A percentile compares a stretch with the other conserved stretches of the same genome.
phyloP scores from a whole-genome alignment of 495 filamentous ascomycete species.

The Talaromyces trachyspermus region DNA sequence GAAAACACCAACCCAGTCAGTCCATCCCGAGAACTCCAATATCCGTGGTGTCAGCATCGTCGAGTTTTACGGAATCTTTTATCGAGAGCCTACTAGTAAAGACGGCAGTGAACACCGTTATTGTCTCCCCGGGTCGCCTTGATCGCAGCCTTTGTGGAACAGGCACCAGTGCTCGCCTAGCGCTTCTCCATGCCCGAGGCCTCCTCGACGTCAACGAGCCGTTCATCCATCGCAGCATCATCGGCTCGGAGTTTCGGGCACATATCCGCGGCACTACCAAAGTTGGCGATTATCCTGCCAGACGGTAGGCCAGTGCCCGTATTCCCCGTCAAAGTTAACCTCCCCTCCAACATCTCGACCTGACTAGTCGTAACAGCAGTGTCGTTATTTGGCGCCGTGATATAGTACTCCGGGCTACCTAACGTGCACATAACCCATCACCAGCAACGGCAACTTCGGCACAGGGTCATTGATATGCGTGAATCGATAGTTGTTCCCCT shows the following conservation, averaged over 20 bases:
- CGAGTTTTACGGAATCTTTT: conserved; percentile 21
- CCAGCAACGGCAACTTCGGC: conserved; percentile 50
- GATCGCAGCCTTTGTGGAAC: conserved; percentile 33
- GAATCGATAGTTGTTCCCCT: conserved; percentile 52
- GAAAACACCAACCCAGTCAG: conserved; percentile 16
- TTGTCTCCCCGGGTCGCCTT: conserved; percentile 29
- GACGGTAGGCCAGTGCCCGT: conserved; percentile 26
- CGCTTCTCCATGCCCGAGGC: conserved; percentile 24
- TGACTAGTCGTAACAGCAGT: conserved; percentile 26
- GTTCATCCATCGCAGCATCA: conserved; percentile 24
- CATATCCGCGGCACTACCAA: conserved; percentile 21
- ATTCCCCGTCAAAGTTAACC: conserved; percentile 33
- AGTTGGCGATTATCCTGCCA: conserved; percentile 20
- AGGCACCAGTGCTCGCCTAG: conserved; percentile 28
- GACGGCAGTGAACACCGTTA: conserved; percentile 20
- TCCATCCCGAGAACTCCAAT: conserved; percentile 26
- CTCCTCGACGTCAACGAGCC: conserved; percentile 19
- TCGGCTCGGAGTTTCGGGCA: conserved; percentile 23
- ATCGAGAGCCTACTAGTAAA: conserved; percentile 14
- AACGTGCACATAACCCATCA: conserved; percentile 50
- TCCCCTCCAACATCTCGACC: conserved; percentile 25
- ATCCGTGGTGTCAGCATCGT: conserved; percentile 23
- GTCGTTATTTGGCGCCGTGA: conserved; percentile 28
- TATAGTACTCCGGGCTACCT: conserved; percentile 61
- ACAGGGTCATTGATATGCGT: conserved; percentile 60